A percentile compares a stretch with the other conserved stretches of the same genome.
Evolutionary conservation across 2,329 filamentous ascomycete genomes (phyloP).

Genomic region (Ophioceras dolichostomum): DNA sequence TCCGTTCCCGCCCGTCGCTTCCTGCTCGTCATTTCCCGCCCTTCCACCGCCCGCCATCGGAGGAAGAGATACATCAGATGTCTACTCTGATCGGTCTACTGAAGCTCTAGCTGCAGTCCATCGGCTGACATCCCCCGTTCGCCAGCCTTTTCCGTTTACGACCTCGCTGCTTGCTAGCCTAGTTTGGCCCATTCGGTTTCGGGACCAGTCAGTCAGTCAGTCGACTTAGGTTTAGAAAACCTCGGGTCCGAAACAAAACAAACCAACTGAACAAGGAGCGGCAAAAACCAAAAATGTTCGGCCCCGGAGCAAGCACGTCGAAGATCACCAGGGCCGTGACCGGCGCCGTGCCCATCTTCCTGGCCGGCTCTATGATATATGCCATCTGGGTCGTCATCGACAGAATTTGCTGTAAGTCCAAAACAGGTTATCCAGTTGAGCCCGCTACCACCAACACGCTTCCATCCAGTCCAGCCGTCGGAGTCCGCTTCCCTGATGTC

Average conservation of each 20-base stretch:
- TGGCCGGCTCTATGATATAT: slow-evolving; percentile 55
- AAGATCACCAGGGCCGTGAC: slow-evolving; percentile 18
- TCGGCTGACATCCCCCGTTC: not conserved
- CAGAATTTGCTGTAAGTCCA: slow-evolving; percentile 50
- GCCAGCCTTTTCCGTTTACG: not conserved
- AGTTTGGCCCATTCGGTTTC: not conserved
- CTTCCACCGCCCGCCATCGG: no score
- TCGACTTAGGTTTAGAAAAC: not conserved
- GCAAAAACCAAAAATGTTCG: not conserved
- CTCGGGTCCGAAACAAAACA: not conserved
- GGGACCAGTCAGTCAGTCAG: no score
- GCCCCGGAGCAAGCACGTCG: slow-evolving; percentile 1
- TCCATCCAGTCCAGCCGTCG: no score
- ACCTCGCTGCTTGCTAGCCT: not conserved
- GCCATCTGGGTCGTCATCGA: slow-evolving; percentile 60
- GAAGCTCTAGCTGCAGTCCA: no score
- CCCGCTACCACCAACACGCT: no score
- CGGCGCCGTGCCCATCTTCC: slow-evolving; percentile 56
- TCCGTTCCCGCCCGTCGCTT: no score
- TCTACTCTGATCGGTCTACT: no score
- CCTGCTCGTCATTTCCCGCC: no score
- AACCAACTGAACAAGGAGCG: not conserved
- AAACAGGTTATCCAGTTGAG: no score
- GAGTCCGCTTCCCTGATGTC: no score
- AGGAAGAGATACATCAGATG: no score